Conservation (phyloP, 805 yeast genomes). For the Lachancea cidri region DNA sequence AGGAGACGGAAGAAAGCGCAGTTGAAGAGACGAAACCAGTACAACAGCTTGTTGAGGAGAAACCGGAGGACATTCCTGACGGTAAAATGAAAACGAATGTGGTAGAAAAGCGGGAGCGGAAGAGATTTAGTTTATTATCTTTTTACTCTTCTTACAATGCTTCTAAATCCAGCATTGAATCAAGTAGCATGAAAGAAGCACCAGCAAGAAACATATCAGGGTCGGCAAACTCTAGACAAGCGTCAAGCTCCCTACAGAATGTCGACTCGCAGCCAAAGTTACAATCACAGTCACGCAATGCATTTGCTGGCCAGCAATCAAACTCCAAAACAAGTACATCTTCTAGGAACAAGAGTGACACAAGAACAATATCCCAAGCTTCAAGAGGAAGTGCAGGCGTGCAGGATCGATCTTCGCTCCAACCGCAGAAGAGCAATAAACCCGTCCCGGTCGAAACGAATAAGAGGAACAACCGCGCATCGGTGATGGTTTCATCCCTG, state of each 20-base stretch:
- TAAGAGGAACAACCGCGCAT: conserved; percentile 8
- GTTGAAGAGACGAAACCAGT: conserved; percentile 2
- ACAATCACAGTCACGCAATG: not conserved
- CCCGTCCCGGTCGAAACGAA: not conserved
- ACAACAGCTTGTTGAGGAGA: conserved; percentile 1
- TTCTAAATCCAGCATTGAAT: conserved; percentile 16
- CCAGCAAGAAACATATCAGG: not conserved
- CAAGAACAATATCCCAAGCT: conserved; percentile 1
- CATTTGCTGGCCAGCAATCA: not conserved
- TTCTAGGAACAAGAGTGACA: not conserved
- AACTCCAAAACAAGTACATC: not conserved
- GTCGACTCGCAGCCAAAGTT: not conserved
- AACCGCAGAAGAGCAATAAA: conserved; percentile 2
- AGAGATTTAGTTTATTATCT: conserved; percentile 40
- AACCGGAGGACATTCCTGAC: not conserved
- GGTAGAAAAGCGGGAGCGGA: conserved; percentile 14
- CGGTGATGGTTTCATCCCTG: conserved; percentile 14
- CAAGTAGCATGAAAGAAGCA: conserved; percentile 13
- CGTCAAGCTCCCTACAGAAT: not conserved
- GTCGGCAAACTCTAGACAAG: not conserved
- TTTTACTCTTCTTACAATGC: conserved; percentile 27
- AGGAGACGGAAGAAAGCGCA: conserved; percentile 16
- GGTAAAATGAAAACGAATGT: not conserved
- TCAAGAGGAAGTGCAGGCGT: conserved; percentile 1
- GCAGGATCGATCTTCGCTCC: conserved; percentile 5